These are phyloP conservation scores for Lachnellula suecica DNA, from an alignment of 2,329 filamentous ascomycete genomes.

Conservation along the genomic window DNA sequence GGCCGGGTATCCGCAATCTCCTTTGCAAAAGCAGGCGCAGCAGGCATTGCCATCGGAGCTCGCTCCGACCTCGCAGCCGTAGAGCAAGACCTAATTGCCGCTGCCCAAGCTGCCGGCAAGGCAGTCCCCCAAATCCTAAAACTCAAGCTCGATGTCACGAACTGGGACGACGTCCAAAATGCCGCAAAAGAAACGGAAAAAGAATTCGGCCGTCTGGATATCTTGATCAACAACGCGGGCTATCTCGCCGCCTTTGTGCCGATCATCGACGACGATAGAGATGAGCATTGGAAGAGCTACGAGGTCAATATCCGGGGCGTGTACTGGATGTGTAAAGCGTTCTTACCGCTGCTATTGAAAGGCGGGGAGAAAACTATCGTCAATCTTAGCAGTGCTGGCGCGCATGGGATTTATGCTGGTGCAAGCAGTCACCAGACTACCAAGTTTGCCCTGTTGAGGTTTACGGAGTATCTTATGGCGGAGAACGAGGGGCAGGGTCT, in stretches of 20 bases:
- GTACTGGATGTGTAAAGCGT: constrained; percentile 17
- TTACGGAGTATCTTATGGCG: constrained; percentile 47
- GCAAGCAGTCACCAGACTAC: constrained; percentile 44
- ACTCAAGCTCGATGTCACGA: constrained; percentile 19
- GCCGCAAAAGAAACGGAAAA: constrained; percentile 15
- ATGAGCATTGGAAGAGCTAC: constrained; percentile 22
- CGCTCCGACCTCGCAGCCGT: constrained; percentile 15
- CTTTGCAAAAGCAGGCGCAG: constrained; percentile 23
- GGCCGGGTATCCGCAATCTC: constrained; percentile 23
- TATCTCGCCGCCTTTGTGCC: constrained; percentile 13
- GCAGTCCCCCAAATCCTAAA: constrained; percentile 17
- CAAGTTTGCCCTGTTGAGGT: constrained; percentile 49
- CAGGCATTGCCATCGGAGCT: constrained; percentile 21
- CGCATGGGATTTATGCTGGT: constrained; percentile 36
- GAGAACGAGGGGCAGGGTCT: constrained; percentile 46
- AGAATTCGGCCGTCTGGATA: constrained; percentile 23
- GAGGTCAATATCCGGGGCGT: constrained; percentile 24
- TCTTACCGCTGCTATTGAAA: constrained; percentile 26
- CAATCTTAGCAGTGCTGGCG: constrained; percentile 46
- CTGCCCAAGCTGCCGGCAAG: constrained; percentile 18
- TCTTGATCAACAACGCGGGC: constrained; percentile 27
- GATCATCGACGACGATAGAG: constrained; percentile 14
- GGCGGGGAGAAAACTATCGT: constrained; percentile 43
- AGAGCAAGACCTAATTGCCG: constrained; percentile 18
- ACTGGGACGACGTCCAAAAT: constrained; percentile 9